These are phyloP conservation scores for Drosera capensis DNA, from an alignment of 148 eudicot species.

Conservation along the genomic window DNA sequence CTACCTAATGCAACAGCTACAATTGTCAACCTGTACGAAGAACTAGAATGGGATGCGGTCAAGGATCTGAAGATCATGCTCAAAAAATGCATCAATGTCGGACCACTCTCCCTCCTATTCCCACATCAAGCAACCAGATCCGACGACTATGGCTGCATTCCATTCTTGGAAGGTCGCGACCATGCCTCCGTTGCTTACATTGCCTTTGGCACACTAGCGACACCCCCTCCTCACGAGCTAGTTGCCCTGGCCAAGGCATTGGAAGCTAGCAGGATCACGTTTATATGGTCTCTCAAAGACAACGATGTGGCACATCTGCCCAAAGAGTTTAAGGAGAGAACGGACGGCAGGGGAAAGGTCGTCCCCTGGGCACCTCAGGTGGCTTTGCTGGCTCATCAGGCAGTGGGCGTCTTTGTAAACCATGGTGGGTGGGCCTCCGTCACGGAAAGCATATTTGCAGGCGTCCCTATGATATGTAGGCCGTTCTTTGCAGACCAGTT, in stretches of 20 bases:
- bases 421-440: conserved; percentile 53
- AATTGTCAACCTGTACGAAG: conserved; percentile 21
- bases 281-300: conserved; percentile 30
- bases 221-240: conserved; percentile 18
- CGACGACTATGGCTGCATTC: conserved; percentile 20
- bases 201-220: conserved; percentile 24
- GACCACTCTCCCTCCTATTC: conserved; percentile 15
- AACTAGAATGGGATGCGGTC: conserved; percentile 13
- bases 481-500: conserved; percentile 37
- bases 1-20: conserved; percentile 18
- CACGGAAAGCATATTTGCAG: conserved; percentile 26
- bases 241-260: conserved; percentile 27
- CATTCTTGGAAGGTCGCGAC: conserved; percentile 22
- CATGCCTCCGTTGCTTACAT: conserved; percentile 26
- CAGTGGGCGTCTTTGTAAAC: conserved; percentile 25
- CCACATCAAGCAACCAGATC: conserved; percentile 1
- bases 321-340: conserved; percentile 12
- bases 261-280: conserved; percentile 15
- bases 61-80: conserved; percentile 12
- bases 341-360: background rate
- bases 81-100: conserved; percentile 15
- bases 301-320: conserved; percentile 12
- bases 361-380: no score
- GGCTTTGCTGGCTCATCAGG: conserved; percentile 16
- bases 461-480: conserved; percentile 36